Evolutionary conservation across 768 basidiomycete genomes (phyloP), one percentile per base, ranked within the genome.

Genomic region (Kwoniella dejecticola): DNA sequence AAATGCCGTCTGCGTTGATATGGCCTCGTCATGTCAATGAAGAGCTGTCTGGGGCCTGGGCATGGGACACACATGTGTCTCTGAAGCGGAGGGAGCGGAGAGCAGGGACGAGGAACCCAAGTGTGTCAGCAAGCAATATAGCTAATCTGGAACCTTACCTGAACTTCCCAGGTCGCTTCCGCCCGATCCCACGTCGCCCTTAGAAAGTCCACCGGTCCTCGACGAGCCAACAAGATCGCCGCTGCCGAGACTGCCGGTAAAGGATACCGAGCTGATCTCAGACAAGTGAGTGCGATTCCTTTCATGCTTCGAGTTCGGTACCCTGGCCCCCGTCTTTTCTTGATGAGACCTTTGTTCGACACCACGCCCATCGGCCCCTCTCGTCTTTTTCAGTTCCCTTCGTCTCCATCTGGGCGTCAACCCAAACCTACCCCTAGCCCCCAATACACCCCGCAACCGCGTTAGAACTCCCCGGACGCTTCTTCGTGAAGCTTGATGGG

Each of bases 261-360:
- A 67, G 73, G 74, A 12, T 79, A 79, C 77, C 74, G 77, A 54
- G 63, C 74, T 59, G 77, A 79, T 65, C 74, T 79, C 67, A 71
- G 77, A 55, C 46, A 66, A 30, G 77, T 79, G 64, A 77, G 75
- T 73, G 29, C 5, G n/a, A 17, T 38, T 38, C 4, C 10, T 41
- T 5, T 50, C 26, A 33, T 24, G n/a, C 44, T 45, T n/a, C 36
- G 36, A 38, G 36, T 33, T 31, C 36, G 7, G 3, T 2, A 8
- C 13, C 21, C 13, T 52, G n/a, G 24, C 52, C n/a, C 38, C 10
- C 36, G 11, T 7, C 33, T 24, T 31, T 13, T n/a, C n/a, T n/a
- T n/a, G n/a, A n/a, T n/a, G n/a, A n/a, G n/a, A n/a, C n/a, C n/a
- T n/a, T n/a, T n/a, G n/a, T n/a, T n/a, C n/a, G n/a, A n/a, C n/a